Evolutionary conservation across 768 basidiomycete genomes (phyloP), one percentile per base, ranked within the genome.

Genomic region (Trametes cinnabarina): DNA sequence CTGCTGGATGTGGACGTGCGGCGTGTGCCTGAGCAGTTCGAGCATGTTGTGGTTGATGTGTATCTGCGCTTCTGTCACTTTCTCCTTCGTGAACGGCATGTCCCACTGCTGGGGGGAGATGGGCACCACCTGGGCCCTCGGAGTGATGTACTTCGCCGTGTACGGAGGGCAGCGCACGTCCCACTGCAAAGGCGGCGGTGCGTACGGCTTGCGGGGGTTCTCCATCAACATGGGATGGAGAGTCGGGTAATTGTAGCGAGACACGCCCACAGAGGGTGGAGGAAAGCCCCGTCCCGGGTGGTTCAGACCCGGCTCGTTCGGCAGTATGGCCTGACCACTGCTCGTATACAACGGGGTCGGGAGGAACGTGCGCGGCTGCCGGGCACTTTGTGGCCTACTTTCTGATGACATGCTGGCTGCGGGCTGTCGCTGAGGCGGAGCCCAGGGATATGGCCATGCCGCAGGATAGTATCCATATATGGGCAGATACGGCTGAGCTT

Each of bases 1-100:
- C 58, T 11, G 61, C 59, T 23, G 22, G 10, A 69, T 72, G 10
- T 76, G 64, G 47, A 86, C 76, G 0, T 79, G 79, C 2, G 82
- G 81, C 85, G 86, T 78, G 57, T 62, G 23, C 34, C 32, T 37
- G 34, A 44, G 34, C 17, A 62, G 47, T 10, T 62, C 67, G 28
- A 19, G 35, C 46, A n/a, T 47, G 25, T 15, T 28, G 12, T 60
- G 35, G 32, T 66, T 65, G 43, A 58, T 55, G 14, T 22, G 3
- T 4, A 76, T 66, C 15, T 65, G 40, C 48, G 76, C 23, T 11
- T 71, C 42, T 0, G 28, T 50, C 62, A 63, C 57, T 35, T 67
- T 58, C 19, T 52, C 30, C 5, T 39, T 15, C 10, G 37, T 39
- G 14, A n/a, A 14, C 37, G 37, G 37, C 37, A 5, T 15, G 5